Evolutionary conservation across 768 basidiomycete species (phyloP), one percentile per base, ranked within the genome.

Genomic region (Sporobolomyces phaffii): DNA sequence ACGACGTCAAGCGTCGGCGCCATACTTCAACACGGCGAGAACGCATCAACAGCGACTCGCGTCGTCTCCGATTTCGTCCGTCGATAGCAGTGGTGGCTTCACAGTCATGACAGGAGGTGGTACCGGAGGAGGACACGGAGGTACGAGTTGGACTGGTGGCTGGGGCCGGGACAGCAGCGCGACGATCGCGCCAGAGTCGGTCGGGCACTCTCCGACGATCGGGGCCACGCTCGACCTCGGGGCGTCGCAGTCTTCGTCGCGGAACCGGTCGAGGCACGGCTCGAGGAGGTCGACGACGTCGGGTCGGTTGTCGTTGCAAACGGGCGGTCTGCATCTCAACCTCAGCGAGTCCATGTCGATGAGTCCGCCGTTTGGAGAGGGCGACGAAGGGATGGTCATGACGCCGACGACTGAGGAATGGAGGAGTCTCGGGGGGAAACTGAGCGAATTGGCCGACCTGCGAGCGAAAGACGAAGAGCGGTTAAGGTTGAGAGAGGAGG

Each of bases 381-480:
- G 40, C 0, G 64, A 68, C 24, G 60, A 38, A 10, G 70, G 68
- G 18, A 63, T 74, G 38, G 73, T 74, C 10, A 67, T 68, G 56
- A 74, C 73, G 24, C 73, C 73, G 28, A 72, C 73, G 54, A 71
- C 68, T 10, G 73, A 72, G 56, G 70, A 74, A 48, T 74, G 73
- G 73, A n/a, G 65, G 29, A 60, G 62, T 20, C 59, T 74, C n/a
- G 73, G 72, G 10, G 60, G 70, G 1, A 51, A 60, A 49, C 31
- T 65, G 47, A 50, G 56, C 14, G 70, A 67, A 18, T 40, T 66
- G 45, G 51, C 51, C 11, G 65, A 56, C 22, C n/a, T 64, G 49
- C 40, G 45, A 18, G 62, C 45, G 14, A 50, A 41, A n/a, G 58
- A 64, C 44, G 64, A 53, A 26, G 44, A 56, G n/a, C 18, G 48